Percentiles rank a stretch among this genome's conserved stretches.
Evolutionary conservation across 805 yeast genomes (phyloP).

Genomic region (Zygosaccharomyces bailii): DNA sequence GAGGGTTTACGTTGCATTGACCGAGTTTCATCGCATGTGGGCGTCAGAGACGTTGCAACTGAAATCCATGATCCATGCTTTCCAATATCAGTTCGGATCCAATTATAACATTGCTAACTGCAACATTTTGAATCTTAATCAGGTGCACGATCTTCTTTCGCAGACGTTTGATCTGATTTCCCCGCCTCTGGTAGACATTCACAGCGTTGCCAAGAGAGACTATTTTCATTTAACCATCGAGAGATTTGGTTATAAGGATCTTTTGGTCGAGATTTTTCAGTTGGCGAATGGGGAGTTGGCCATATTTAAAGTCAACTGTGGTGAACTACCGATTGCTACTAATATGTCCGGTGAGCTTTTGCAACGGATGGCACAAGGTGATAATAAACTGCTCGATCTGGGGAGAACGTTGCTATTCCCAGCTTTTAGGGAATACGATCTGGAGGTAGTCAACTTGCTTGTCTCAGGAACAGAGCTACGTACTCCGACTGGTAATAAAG

Average conservation of each 20-base stretch:
- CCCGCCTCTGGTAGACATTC: conserved; percentile 20
- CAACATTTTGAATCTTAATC: conserved; percentile 20
- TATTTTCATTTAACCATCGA: conserved; percentile 22
- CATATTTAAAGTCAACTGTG: conserved; percentile 27
- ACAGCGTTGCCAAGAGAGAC: conserved; percentile 20
- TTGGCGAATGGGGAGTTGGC: conserved; percentile 29
- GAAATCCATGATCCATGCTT: conserved; percentile 17
- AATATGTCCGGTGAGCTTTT: conserved; percentile 14
- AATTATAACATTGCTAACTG: conserved; percentile 18
- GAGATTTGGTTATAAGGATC: conserved; percentile 18
- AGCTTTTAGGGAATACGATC: conserved; percentile 24
- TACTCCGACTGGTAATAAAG: conserved; percentile 25
- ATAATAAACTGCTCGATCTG: conserved; percentile 17
- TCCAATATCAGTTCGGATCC: conserved; percentile 18
- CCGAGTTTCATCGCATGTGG: conserved; percentile 11
- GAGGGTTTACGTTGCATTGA: conserved; percentile 12
- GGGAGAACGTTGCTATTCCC: conserved; percentile 32
- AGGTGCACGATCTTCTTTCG: conserved; percentile 27
- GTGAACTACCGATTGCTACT: conserved; percentile 14
- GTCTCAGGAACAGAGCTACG: conserved; percentile 18
- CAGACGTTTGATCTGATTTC: conserved; percentile 18
- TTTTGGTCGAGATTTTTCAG: conserved; percentile 28
- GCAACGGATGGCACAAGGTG: conserved; percentile 13
- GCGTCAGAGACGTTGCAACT: conserved; percentile 13
- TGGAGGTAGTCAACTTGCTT: conserved; percentile 15